Conservation (phyloP, 345 rosid genomes). For the Euphorbia tirucalli region DNA sequence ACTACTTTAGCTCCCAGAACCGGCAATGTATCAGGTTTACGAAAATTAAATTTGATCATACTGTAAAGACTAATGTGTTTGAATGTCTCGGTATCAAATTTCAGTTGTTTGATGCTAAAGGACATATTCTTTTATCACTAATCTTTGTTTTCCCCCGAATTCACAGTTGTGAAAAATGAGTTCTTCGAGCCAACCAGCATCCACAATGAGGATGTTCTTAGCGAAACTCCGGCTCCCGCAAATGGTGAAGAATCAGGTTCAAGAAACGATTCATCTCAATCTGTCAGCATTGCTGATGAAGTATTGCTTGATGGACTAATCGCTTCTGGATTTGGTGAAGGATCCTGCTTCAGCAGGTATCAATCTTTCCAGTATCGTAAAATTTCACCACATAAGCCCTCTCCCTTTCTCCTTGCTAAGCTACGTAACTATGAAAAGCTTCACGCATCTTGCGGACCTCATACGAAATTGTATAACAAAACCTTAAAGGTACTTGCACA, state of each 20-base stretch:
- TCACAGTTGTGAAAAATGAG: neutral
- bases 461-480: slow-evolving; percentile 11
- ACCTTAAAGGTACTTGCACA: neutral
- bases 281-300: neutral
- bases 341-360: slow-evolving; percentile 25
- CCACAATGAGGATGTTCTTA: neutral
- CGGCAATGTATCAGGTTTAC: neutral
- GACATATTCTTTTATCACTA: neutral
- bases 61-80: no score
- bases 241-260: neutral
- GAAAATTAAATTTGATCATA: no score
- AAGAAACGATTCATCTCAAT: neutral
- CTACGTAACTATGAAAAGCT: slow-evolving; percentile 24
- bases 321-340: slow-evolving; percentile 18
- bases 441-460: slow-evolving; percentile 26
- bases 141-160: neutral
- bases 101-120: neutral
- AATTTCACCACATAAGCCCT: slow-evolving; percentile 20
- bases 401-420: slow-evolving; percentile 16
- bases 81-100: neutral
- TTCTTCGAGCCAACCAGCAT: slow-evolving; percentile 1
- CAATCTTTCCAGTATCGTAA: slow-evolving; percentile 13
- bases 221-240: neutral
- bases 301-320: slow-evolving; percentile 16
- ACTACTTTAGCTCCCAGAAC: neutral